Conservation (phyloP, 1,284 basidiomycete genomes). For the Microbotryomycetes sp. region DNA sequence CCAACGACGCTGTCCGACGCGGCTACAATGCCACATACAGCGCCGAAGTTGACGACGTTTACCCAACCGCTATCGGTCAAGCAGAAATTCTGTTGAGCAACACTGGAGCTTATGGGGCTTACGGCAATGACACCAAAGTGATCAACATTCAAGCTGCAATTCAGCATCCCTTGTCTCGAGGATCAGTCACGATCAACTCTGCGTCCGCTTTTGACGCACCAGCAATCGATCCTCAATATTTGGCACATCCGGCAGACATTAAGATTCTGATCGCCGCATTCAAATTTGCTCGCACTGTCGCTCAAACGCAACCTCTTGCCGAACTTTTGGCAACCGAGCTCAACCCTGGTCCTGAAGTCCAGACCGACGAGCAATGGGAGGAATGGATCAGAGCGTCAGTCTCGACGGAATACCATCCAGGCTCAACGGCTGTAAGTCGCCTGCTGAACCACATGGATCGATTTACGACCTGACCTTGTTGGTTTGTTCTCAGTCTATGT, state of each 20-base stretch:
- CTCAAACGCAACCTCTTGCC: slow-evolving; percentile 32
- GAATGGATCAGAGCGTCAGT: slow-evolving; percentile 25
- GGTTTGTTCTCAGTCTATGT: slow-evolving; percentile 61
- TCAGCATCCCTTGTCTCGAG: slow-evolving; percentile 56
- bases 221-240: slow-evolving; percentile 58
- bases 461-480: too few relatives aligned
- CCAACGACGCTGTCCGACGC: slow-evolving; percentile 9
- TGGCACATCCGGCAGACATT: slow-evolving; percentile 48
- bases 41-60: slow-evolving; percentile 26
- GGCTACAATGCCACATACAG: slow-evolving; percentile 30
- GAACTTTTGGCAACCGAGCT: slow-evolving; percentile 29
- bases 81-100: slow-evolving; percentile 57
- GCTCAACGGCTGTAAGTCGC: slow-evolving; percentile 11
- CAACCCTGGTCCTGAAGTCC: slow-evolving; percentile 28
- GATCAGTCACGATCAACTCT: slow-evolving; percentile 50
- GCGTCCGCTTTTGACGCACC: slow-evolving; percentile 54
- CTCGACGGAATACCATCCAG: slow-evolving; percentile 35
- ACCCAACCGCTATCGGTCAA: slow-evolving; percentile 48
- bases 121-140: slow-evolving; percentile 38
- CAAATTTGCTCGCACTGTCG: slow-evolving; percentile 44
- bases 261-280: slow-evolving; percentile 55
- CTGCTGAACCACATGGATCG: neutral
- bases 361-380: slow-evolving; percentile 34
- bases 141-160: slow-evolving; percentile 59
- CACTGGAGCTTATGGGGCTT: slow-evolving; percentile 45